phyloP scores from a whole-genome alignment of 129 eudicot species.

The Logfia minima region DNA sequence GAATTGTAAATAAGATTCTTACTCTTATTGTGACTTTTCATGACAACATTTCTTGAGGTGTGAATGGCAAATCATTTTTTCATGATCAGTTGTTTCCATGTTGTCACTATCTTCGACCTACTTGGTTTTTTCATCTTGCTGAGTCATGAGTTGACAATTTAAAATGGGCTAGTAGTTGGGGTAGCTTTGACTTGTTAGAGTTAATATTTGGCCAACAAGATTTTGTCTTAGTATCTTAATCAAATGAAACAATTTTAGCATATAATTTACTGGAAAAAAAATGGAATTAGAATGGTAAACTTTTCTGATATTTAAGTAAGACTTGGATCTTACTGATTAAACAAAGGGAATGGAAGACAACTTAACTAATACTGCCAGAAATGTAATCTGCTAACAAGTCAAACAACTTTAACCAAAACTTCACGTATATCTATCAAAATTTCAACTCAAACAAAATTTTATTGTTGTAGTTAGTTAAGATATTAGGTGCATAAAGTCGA shows the following conservation, averaged over 20 bases:
- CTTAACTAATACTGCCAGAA: background rate
- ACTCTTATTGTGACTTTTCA: too few species aligned
- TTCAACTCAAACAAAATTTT: slow-evolving; percentile 20
- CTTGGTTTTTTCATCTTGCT: background rate
- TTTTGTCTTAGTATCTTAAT: slow-evolving; percentile 10
- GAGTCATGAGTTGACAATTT: background rate
- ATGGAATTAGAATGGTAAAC: background rate
- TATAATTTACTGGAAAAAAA: background rate
- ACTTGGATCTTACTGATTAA: too few species aligned
- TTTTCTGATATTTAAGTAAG: background rate
- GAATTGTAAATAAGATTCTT: too few species aligned
- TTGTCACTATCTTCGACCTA: slow-evolving; percentile 19
- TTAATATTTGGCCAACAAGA: slow-evolving; percentile 11
- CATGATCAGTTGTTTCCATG: slow-evolving; percentile 20
- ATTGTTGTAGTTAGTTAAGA: slow-evolving; percentile 21
- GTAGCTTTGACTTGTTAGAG: slow-evolving; percentile 12
- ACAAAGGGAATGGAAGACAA: background rate
- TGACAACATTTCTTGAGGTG: background rate
- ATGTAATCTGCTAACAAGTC: slow-evolving; percentile 12
- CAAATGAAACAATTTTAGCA: background rate
- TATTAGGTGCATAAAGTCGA: slow-evolving; percentile 30
- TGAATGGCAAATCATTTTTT: background rate
- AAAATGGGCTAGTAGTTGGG: slow-evolving; percentile 17
- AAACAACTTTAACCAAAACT: slow-evolving; percentile 19
- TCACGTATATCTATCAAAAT: slow-evolving; percentile 28